phyloP scores from a whole-genome alignment of 192 early-diverging fungal species.

The Rhizophagus clarus region DNA sequence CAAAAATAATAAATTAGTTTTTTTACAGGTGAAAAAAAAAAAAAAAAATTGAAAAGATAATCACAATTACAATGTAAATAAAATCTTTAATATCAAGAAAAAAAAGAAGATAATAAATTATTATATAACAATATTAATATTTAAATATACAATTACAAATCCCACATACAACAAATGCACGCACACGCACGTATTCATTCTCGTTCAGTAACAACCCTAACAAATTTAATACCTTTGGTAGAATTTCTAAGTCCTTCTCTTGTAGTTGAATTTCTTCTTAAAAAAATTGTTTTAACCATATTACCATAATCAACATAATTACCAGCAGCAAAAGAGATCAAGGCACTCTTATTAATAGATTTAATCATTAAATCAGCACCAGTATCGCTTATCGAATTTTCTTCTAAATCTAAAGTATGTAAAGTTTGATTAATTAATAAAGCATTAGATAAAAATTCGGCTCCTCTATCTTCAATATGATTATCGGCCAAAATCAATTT shows the following conservation, averaged over 20 bases:
- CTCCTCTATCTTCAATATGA: constrained; percentile 9
- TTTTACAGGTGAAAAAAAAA: too few species aligned
- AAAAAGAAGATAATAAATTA: too few species aligned
- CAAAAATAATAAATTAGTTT: too few species aligned
- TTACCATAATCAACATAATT: not conserved
- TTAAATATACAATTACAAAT: too few species aligned
- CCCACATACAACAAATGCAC: too few species aligned
- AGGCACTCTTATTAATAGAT: constrained; percentile 16
- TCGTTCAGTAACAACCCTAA: constrained; percentile 10
- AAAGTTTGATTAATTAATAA: constrained; percentile 1
- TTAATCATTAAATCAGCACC: constrained; percentile 6
- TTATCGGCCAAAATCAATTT: constrained; percentile 12
- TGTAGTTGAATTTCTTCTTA: not conserved
- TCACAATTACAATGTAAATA: too few species aligned
- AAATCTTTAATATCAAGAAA: too few species aligned
- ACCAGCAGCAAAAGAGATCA: not conserved
- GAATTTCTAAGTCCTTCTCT: constrained; percentile 1
- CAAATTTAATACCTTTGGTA: constrained; percentile 7
- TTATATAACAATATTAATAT: too few species aligned
- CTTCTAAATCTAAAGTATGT: not conserved
- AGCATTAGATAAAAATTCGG: not conserved
- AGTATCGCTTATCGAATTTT: constrained; percentile 8
- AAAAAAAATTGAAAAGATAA: too few species aligned
- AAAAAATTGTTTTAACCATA: constrained; percentile 2
- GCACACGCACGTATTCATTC: too few species aligned